Conservation (phyloP, 2,329 filamentous ascomycete genomes). For the Ceratocystis huliohia region DNA sequence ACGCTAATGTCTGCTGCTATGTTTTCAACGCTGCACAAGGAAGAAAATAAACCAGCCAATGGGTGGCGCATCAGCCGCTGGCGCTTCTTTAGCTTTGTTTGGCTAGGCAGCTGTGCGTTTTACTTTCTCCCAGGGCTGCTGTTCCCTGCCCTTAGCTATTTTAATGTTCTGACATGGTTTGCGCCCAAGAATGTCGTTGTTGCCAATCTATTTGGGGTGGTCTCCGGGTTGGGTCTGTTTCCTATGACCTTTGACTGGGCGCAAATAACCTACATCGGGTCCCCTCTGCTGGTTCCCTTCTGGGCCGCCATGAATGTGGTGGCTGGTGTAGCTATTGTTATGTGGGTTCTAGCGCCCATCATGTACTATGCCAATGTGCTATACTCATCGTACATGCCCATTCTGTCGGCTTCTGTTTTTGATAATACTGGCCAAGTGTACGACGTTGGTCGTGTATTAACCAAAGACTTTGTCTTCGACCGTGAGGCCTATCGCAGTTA, state of each 20-base stretch:
- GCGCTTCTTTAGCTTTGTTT: conserved; percentile 70
- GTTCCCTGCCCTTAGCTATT: conserved; percentile 75
- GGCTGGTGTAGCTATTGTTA: conserved; percentile 64
- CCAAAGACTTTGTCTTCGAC: conserved; percentile 65
- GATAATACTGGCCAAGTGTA: conserved; percentile 73
- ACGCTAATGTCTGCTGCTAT: conserved; percentile 81
- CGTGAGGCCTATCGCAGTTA: conserved; percentile 64
- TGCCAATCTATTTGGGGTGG: conserved; percentile 73
- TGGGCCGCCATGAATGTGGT: conserved; percentile 80
- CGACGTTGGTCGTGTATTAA: conserved; percentile 69
- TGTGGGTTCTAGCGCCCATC: conserved; percentile 72
- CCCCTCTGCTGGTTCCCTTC: conserved; percentile 69
- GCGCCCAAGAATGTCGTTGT: conserved; percentile 75
- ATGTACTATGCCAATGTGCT: conserved; percentile 70
- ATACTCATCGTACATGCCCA: conserved; percentile 75
- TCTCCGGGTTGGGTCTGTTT: conserved; percentile 72
- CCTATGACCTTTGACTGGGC: conserved; percentile 87
- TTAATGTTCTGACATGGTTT: conserved; percentile 81
- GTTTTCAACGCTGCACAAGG: conserved; percentile 76
- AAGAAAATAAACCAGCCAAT: conserved; percentile 68
- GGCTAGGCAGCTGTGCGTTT: conserved; percentile 58
- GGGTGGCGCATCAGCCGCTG: conserved; percentile 74
- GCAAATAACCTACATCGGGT: conserved; percentile 78
- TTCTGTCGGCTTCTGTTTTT: conserved; percentile 72
- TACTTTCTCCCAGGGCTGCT: conserved; percentile 77